These are phyloP conservation scores for Gaeumannomyces sp. DNA, from an alignment of 2,329 filamentous ascomycete species.

Conservation along the genomic window DNA sequence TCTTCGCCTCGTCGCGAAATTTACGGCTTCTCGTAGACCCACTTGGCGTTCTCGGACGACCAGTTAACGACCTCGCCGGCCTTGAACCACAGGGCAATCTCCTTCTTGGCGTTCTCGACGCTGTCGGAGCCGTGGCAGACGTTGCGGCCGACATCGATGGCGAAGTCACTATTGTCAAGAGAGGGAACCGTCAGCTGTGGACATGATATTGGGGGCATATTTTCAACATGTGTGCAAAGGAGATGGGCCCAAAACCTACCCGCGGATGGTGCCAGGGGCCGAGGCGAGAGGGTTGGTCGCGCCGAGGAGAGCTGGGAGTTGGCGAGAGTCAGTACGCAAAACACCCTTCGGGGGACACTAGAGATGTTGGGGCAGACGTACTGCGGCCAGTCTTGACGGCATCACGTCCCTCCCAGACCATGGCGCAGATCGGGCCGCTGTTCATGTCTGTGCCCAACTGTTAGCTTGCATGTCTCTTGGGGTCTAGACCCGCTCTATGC, in stretches of 20 bases:
- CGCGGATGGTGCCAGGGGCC: constrained; percentile 90
- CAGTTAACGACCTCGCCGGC: constrained; percentile 77
- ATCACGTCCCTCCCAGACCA: constrained; percentile 99
- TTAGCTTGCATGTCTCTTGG: background rate
- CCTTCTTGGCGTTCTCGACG: constrained; percentile 99
- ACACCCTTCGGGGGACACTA: background rate
- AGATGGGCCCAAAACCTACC: background rate
- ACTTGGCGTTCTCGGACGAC: constrained; percentile 79
- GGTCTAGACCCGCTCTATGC: background rate
- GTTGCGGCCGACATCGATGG: constrained; percentile 89
- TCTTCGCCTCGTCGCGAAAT: constrained; percentile 11
- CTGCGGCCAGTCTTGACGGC: constrained; percentile 96
- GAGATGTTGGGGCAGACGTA: constrained; percentile 37
- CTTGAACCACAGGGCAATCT: constrained; percentile 98
- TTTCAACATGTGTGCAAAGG: background rate
- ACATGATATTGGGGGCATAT: constrained; percentile 43
- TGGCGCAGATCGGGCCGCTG: constrained; percentile 94
- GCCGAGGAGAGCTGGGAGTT: constrained; percentile 70
- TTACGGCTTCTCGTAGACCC: constrained; percentile 91
- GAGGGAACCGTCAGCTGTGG: background rate
- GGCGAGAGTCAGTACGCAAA: constrained; percentile 14
- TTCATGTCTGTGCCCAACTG: constrained; percentile 67
- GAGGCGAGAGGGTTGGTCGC: constrained; percentile 98
- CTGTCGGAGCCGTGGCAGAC: constrained; percentile 99
- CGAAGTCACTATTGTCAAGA: constrained; percentile 60